Evolutionary conservation across 2,329 filamentous ascomycete genomes (phyloP).

Genomic region (Trichoderma aggressivum): DNA sequence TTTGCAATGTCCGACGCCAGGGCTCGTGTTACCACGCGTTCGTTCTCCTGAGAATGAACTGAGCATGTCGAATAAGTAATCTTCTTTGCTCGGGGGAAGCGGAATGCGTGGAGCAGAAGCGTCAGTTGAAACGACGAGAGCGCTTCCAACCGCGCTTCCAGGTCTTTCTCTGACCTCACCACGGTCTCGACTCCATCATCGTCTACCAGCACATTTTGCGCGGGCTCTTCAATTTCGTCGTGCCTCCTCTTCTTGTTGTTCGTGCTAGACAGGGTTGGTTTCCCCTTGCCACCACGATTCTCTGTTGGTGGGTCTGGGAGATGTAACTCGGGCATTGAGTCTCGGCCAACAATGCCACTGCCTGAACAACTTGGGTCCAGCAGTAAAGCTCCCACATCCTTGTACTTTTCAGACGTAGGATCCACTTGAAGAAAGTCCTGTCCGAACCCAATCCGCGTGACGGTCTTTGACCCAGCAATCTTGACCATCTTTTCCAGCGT

Average conservation of each 20-base stretch:
- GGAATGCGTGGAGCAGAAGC: conserved; percentile 79
- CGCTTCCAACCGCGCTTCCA: conserved; percentile 64
- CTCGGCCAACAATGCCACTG: conserved; percentile 87
- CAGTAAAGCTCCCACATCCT: conserved; percentile 73
- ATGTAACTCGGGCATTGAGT: conserved; percentile 68
- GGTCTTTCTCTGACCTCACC: conserved; percentile 51
- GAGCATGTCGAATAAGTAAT: conserved; percentile 96
- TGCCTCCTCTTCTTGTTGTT: conserved; percentile 47
- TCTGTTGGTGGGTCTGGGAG: conserved; percentile 43
- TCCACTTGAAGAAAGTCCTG: conserved; percentile 81
- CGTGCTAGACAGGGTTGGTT: conserved; percentile 19
- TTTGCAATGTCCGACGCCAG: conserved; percentile 65
- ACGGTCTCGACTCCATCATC: conserved; percentile 57
- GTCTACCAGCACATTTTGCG: conserved; percentile 45
- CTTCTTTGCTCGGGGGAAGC: conserved; percentile 69
- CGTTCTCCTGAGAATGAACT: conserved; percentile 82
- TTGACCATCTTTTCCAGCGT: conserved; percentile 83
- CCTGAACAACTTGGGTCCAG: conserved; percentile 95
- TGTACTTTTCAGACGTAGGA: conserved; percentile 58
- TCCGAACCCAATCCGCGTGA: conserved; percentile 66
- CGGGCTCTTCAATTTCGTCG: conserved; percentile 33
- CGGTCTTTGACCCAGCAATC: conserved; percentile 64
- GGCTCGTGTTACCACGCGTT: conserved; percentile 72
- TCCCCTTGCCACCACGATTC: neutral
- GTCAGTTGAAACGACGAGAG: conserved; percentile 79